A percentile compares a stretch with the other conserved stretches of the same genome.
phyloP scores from a whole-genome alignment of 2,329 filamentous ascomycete species.

The Bipolaris victoriae region DNA sequence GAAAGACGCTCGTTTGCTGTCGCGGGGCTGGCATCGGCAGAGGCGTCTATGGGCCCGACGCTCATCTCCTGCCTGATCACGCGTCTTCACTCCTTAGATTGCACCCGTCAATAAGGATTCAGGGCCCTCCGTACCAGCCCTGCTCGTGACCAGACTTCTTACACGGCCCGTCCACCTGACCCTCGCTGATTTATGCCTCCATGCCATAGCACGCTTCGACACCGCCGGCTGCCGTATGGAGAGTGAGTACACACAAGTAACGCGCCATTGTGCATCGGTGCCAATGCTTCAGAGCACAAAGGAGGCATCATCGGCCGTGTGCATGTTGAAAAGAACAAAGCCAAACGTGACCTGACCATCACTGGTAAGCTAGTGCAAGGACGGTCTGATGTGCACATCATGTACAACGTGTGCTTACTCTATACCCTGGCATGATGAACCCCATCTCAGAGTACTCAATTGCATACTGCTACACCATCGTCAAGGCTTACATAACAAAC shows the following conservation, averaged over 20 bases:
- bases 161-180: not conserved
- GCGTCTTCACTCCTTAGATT: slow-evolving; percentile 22
- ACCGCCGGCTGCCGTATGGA: too few species aligned
- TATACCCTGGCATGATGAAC: not conserved
- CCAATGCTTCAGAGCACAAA: slow-evolving; percentile 14
- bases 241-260: not conserved
- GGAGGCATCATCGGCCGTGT: slow-evolving; percentile 1
- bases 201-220: not conserved
- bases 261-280: not conserved
- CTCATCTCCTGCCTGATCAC: slow-evolving; percentile 18
- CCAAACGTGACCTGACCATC: slow-evolving; percentile 7
- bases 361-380: not conserved
- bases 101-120: slow-evolving; percentile 12
- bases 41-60: slow-evolving; percentile 11
- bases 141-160: slow-evolving; percentile 6
- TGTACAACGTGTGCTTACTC: not conserved
- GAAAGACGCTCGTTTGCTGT: slow-evolving; percentile 17
- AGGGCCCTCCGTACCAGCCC: not conserved
- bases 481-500: not conserved
- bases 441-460: not conserved
- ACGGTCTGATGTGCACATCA: not conserved
- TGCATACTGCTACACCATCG: too few species aligned
- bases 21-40: slow-evolving; percentile 27
- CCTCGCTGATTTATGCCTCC: not conserved
- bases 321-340: slow-evolving; percentile 4